Conservation (phyloP, 495 filamentous ascomycete genomes). For the Darksidea phi region DNA sequence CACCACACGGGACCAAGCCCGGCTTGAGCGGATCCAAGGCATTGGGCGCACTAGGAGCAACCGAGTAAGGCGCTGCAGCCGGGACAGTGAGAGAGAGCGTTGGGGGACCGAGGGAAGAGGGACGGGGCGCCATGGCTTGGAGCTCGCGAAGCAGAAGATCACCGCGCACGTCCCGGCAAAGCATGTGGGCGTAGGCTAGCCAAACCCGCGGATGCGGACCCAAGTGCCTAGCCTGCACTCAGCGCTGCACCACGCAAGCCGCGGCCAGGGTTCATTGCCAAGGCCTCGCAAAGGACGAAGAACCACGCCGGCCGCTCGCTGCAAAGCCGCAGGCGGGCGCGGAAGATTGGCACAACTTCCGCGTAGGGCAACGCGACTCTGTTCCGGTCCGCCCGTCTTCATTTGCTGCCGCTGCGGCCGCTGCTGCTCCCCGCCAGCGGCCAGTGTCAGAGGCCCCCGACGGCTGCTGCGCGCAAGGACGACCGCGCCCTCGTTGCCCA, state of each 20-base stretch:
- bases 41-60: slow-evolving; percentile 30
- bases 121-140: slow-evolving; percentile 22
- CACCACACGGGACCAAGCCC: slow-evolving; percentile 9
- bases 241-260: neutral
- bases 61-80: slow-evolving; percentile 32
- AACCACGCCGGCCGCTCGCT: slow-evolving; percentile 3
- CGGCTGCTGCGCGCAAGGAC: neutral
- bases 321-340: slow-evolving; percentile 15
- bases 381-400: slow-evolving; percentile 10
- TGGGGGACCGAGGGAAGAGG: too few species aligned
- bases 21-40: slow-evolving; percentile 32
- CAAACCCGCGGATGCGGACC: slow-evolving; percentile 17
- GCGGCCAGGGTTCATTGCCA: slow-evolving; percentile 5
- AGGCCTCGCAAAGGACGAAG: slow-evolving; percentile 12
- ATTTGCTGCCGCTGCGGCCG: slow-evolving; percentile 16
- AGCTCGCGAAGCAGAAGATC: slow-evolving; percentile 19
- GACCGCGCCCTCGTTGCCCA: neutral
- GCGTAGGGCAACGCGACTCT: slow-evolving; percentile 17
- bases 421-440: too few species aligned
- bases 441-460: too few species aligned
- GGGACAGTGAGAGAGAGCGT: slow-evolving; percentile 28
- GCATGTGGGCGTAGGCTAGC: slow-evolving; percentile 25
- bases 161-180: slow-evolving; percentile 32
- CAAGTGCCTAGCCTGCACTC: slow-evolving; percentile 10
- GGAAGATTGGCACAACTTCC: slow-evolving; percentile 25